Evolutionary conservation across 2,329 filamentous ascomycete genomes (phyloP).

Genomic region (Microascus cirrosus): DNA sequence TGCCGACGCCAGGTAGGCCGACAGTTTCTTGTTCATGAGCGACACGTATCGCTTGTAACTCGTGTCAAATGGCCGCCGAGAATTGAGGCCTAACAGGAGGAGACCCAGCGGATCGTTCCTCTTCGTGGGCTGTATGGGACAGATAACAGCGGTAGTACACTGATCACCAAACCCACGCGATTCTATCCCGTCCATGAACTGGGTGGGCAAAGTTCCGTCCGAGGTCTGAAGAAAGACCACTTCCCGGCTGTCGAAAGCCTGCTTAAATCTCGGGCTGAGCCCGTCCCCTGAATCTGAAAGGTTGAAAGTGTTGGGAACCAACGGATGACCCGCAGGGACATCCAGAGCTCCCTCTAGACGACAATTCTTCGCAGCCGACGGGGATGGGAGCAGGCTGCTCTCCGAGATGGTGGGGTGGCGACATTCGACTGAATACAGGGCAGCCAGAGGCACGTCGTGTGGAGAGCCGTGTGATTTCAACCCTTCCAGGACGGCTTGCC

Average conservation of each 20-base stretch:
- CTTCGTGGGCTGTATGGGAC: constrained; percentile 57
- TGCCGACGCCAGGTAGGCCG: constrained; percentile 3
- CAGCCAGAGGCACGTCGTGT: constrained; percentile 38
- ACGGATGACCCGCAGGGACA: constrained; percentile 28
- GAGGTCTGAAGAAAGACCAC: constrained; percentile 28
- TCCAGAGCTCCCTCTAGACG: constrained; percentile 32
- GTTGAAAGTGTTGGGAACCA: constrained; percentile 24
- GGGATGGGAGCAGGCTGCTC: constrained; percentile 16
- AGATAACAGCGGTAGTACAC: constrained; percentile 54
- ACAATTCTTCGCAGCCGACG: constrained; percentile 18
- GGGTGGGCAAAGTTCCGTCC: constrained; percentile 43
- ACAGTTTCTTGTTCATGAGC: constrained; percentile 19
- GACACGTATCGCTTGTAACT: constrained; percentile 60
- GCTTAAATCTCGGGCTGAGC: constrained; percentile 25
- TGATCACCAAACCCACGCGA: constrained; percentile 56
- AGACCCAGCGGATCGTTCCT: constrained; percentile 56
- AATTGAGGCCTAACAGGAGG: constrained; percentile 59
- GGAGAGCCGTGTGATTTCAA: constrained; percentile 28
- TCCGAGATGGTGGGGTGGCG: constrained; percentile 16
- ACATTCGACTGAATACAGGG: constrained; percentile 37
- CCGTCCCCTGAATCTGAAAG: constrained; percentile 24
- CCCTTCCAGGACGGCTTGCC: constrained; percentile 31
- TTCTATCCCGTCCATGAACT: constrained; percentile 45
- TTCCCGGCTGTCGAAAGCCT: constrained; percentile 23
- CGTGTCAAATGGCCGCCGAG: constrained; percentile 59